These are phyloP conservation scores for Coniosporium tulheliwenetii DNA, from an alignment of 2,329 filamentous ascomycete species.

Conservation along the genomic window DNA sequence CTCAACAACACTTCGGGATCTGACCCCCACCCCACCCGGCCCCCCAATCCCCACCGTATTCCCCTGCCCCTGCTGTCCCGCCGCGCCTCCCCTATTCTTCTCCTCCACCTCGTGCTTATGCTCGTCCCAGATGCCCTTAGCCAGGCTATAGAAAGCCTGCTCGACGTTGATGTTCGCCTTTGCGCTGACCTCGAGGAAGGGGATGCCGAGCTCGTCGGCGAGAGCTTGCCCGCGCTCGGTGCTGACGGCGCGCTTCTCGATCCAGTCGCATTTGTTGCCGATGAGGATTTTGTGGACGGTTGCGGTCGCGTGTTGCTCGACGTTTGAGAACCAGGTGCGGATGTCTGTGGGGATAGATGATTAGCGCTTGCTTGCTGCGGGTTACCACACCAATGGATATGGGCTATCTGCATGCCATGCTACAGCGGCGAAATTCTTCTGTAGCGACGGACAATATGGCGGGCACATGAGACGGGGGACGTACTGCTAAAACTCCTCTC, in stretches of 20 bases:
- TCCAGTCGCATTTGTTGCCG: slow-evolving; percentile 99
- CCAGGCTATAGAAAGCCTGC: slow-evolving; percentile 92
- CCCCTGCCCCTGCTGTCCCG: too few relatives aligned
- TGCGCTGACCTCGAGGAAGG: slow-evolving; percentile 94
- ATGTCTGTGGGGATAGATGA: slow-evolving; percentile 55
- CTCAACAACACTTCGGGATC: too few relatives aligned
- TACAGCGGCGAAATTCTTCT: too few relatives aligned
- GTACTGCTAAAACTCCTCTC: slow-evolving; percentile 89
- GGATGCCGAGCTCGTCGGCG: slow-evolving; percentile 89
- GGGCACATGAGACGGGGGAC: slow-evolving; percentile 16
- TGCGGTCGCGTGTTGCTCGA: slow-evolving; percentile 94
- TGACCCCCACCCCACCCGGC: too few relatives aligned
- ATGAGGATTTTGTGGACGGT: slow-evolving; percentile 99
- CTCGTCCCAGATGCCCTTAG: slow-evolving; percentile 54
- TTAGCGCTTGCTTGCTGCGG: too few relatives aligned
- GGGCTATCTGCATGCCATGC: too few relatives aligned
- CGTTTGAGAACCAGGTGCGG: slow-evolving; percentile 98
- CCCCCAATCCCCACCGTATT: too few relatives aligned
- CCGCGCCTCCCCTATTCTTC: too few relatives aligned
- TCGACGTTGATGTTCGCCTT: slow-evolving; percentile 99
- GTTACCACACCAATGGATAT: too few relatives aligned
- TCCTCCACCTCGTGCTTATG: too few relatives aligned
- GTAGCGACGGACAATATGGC: too few relatives aligned
- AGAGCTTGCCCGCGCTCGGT: slow-evolving; percentile 87
- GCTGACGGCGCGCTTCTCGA: slow-evolving; percentile 91